phyloP scores from a whole-genome alignment of 2,329 filamentous ascomycete species.

The Cordyceps fumosorosea region DNA sequence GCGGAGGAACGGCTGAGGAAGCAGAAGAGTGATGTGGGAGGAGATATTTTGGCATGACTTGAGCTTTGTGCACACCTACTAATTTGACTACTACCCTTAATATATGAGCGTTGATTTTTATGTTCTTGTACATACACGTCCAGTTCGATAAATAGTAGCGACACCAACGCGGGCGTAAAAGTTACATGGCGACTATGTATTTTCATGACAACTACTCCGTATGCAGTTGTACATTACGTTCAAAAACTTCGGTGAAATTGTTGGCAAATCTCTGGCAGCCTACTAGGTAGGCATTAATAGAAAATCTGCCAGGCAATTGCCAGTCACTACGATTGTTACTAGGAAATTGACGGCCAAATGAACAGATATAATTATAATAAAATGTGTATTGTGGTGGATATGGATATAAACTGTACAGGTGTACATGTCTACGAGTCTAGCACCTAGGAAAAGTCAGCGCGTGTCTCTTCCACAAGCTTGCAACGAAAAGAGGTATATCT shows the following conservation, averaged over 20 bases:
- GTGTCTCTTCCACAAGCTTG: not conserved
- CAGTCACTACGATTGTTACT: not conserved
- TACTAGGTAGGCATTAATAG: too few relatives aligned
- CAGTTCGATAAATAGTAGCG: not conserved
- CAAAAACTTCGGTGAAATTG: too few relatives aligned
- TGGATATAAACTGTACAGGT: not conserved
- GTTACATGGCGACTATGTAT: too few relatives aligned
- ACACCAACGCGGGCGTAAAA: not conserved
- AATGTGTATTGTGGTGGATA: not conserved
- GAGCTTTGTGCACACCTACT: not conserved
- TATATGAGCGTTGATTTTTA: constrained; percentile 1
- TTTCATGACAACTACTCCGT: too few relatives aligned
- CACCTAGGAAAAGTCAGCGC: constrained; percentile 1
- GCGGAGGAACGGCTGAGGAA: not conserved
- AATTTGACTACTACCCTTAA: constrained; percentile 8
- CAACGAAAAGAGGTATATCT: not conserved
- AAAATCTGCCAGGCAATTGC: too few relatives aligned
- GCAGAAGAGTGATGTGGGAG: not conserved
- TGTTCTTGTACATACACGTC: not conserved
- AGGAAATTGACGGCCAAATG: not conserved
- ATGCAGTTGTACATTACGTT: too few relatives aligned
- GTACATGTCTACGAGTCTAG: not conserved
- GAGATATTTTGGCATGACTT: not conserved
- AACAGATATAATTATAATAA: not conserved
- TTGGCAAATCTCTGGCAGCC: too few relatives aligned